Conservation (phyloP, 345 rosid genomes). For the Citrus trifoliata region DNA sequence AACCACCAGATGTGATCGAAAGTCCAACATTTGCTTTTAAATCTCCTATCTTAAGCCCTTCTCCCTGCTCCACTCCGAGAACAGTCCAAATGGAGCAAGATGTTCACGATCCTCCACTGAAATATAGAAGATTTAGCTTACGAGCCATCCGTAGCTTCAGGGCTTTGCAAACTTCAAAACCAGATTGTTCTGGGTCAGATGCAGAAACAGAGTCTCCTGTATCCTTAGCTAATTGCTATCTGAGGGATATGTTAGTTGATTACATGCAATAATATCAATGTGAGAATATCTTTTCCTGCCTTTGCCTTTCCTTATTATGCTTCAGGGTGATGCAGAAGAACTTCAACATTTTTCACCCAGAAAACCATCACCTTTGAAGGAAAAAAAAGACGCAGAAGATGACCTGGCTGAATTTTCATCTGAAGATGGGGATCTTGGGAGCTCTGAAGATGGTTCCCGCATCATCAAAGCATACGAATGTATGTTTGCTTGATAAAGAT, state of each 20-base stretch:
- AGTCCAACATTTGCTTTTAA: constrained; percentile 65
- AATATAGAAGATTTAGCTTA: constrained; percentile 27
- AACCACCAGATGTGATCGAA: constrained; percentile 37
- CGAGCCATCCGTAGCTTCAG: constrained; percentile 35
- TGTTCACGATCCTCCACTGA: constrained; percentile 34
- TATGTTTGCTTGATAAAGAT: constrained; percentile 3
- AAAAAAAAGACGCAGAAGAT: constrained; percentile 34
- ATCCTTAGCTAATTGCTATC: constrained; percentile 32
- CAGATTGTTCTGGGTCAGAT: constrained; percentile 31
- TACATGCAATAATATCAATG: constrained; percentile 2
- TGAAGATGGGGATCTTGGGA: constrained; percentile 46
- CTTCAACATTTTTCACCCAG: constrained; percentile 34
- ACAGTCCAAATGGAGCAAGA: constrained; percentile 32
- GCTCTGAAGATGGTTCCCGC: constrained; percentile 49
- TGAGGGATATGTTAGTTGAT: not conserved
- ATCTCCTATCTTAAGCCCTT: constrained; percentile 43
- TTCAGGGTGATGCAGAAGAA: constrained; percentile 52
- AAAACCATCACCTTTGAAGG: constrained; percentile 26
- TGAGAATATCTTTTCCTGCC: constrained; percentile 13
- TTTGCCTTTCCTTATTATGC: constrained; percentile 44
- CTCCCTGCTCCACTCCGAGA: constrained; percentile 42
- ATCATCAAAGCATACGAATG: constrained; percentile 26
- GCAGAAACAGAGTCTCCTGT: constrained; percentile 42
- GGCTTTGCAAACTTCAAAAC: constrained; percentile 38
- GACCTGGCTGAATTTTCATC: constrained; percentile 41